phyloP scores from a whole-genome alignment of 768 basidiomycete species.

The Crucibulum laeve region DNA sequence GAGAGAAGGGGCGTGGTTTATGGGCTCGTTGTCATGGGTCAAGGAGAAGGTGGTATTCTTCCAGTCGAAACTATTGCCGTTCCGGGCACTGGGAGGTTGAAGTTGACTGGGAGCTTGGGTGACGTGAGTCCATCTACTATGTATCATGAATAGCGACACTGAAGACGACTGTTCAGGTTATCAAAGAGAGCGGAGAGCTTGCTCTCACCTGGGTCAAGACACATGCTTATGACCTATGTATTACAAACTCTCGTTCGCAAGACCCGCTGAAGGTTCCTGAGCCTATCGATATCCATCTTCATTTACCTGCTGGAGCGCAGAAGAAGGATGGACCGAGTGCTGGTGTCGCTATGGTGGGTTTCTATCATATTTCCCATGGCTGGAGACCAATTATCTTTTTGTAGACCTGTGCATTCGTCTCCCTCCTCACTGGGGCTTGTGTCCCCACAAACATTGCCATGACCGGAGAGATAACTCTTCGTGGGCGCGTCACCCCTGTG shows the following conservation, averaged over 20 bases:
- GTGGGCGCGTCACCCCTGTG: slow-evolving; percentile 78
- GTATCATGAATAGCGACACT: not conserved
- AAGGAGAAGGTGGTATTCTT: slow-evolving; percentile 81
- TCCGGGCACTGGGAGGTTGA: slow-evolving; percentile 71
- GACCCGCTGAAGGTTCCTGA: slow-evolving; percentile 75
- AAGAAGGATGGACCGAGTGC: slow-evolving; percentile 94
- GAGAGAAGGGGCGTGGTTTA: slow-evolving; percentile 75
- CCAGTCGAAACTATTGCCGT: slow-evolving; percentile 81
- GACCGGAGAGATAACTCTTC: slow-evolving; percentile 91
- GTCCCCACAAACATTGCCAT: slow-evolving; percentile 76
- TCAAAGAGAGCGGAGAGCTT: slow-evolving; percentile 88
- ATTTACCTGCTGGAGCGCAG: slow-evolving; percentile 85
- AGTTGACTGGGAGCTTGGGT: slow-evolving; percentile 80
- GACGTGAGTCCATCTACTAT: slow-evolving; percentile 40
- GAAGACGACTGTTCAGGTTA: slow-evolving; percentile 43
- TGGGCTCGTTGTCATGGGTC: slow-evolving; percentile 84
- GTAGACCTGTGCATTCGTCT: slow-evolving; percentile 82
- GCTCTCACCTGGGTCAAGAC: slow-evolving; percentile 92
- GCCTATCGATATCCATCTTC: slow-evolving; percentile 79
- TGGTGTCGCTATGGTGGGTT: slow-evolving; percentile 77
- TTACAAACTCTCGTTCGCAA: slow-evolving; percentile 63
- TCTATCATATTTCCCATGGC: not conserved
- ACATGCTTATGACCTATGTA: slow-evolving; percentile 74
- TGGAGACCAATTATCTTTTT: slow-evolving; percentile 1
- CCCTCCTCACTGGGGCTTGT: slow-evolving; percentile 71